Evolutionary conservation across 345 rosid genomes (phyloP), one percentile per base, ranked within the genome.

Genomic region (Kandelia obovata): DNA sequence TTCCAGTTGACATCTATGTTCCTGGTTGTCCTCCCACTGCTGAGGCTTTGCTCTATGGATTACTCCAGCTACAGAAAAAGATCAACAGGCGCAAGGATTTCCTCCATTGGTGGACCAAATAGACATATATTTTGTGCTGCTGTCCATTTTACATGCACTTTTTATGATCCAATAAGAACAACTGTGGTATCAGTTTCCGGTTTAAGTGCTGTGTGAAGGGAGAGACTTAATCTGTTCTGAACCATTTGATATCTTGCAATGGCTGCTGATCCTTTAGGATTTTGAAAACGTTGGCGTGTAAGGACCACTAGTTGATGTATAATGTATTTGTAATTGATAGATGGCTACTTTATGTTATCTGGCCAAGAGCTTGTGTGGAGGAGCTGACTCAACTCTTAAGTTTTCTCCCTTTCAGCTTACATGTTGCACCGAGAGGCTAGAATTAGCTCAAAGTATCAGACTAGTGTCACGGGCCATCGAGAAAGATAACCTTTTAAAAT

Each of bases 11-110:
- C 79, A 95, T 92, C 21, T 90, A 92, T 43, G 98, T 95, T 70
- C 99, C 97, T 0, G 99, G 99, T 53, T 95, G 99, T 79, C 99
- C 98, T 55, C 97, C 98, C 31, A 90, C 99, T 15, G 99, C 98
- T 0, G 99, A 92, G 85, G 99, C 99, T 43, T 77, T 95, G 70
- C 92, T 95, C 61, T 90, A 95, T 49, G 98, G 98, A 32, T 51
- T 92, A 75, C 91, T 95, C 73, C 99, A 95, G 87, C 85, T 92
- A 75, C 98, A 95, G 89, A 92, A 90, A 73, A 95, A 92, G 88
- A 95, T 95, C 84, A 92, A 89, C 84, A 79, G 98, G 82, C 97
- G 97, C 78, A 92, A 87, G 87, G 97, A 95, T 80, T 89, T 95
- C 89, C 88, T 86, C 66, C 83, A 87, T 35, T 90, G 98, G 97